phyloP scores from a whole-genome alignment of 805 yeast genomes.

The Debaryomyces hansenii region DNA sequence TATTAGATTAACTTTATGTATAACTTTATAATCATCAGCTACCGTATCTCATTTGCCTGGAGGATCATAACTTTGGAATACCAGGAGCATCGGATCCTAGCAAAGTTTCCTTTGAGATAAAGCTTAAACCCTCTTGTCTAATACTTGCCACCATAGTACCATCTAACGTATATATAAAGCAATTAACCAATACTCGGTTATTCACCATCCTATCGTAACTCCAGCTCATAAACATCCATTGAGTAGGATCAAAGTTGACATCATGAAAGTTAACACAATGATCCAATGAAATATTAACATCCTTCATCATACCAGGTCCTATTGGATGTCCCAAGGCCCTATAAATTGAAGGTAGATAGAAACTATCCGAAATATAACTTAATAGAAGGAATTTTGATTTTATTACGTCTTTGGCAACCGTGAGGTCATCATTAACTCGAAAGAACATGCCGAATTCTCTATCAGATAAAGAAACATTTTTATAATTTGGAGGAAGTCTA shows the following conservation, averaged over 20 bases:
- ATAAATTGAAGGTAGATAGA: slow-evolving; percentile 51
- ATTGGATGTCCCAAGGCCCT: slow-evolving; percentile 45
- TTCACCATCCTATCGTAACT: slow-evolving; percentile 49
- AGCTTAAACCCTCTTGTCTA: slow-evolving; percentile 63
- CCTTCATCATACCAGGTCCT: slow-evolving; percentile 22
- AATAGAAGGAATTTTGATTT: slow-evolving; percentile 50
- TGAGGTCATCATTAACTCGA: slow-evolving; percentile 26
- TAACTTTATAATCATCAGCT: too few relatives aligned
- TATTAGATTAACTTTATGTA: too few relatives aligned
- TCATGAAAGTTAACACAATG: slow-evolving; percentile 68
- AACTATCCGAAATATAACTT: slow-evolving; percentile 61
- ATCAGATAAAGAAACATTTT: slow-evolving; percentile 10
- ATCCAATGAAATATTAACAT: slow-evolving; percentile 62
- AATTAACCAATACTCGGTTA: slow-evolving; percentile 55
- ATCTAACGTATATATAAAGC: slow-evolving; percentile 51
- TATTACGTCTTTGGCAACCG: slow-evolving; percentile 19
- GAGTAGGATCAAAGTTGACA: slow-evolving; percentile 45
- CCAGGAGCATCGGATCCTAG: background rate
- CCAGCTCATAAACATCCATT: slow-evolving; percentile 56
- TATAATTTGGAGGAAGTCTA: slow-evolving; percentile 7
- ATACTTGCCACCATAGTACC: slow-evolving; percentile 58
- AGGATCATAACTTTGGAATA: background rate
- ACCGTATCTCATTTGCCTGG: too few relatives aligned
- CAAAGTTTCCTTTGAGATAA: slow-evolving; percentile 14
- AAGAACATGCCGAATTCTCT: slow-evolving; percentile 29